Base-by-base conservation (phyloP, 1,284 basidiomycete species). In the Ustilago lituana region DNA sequence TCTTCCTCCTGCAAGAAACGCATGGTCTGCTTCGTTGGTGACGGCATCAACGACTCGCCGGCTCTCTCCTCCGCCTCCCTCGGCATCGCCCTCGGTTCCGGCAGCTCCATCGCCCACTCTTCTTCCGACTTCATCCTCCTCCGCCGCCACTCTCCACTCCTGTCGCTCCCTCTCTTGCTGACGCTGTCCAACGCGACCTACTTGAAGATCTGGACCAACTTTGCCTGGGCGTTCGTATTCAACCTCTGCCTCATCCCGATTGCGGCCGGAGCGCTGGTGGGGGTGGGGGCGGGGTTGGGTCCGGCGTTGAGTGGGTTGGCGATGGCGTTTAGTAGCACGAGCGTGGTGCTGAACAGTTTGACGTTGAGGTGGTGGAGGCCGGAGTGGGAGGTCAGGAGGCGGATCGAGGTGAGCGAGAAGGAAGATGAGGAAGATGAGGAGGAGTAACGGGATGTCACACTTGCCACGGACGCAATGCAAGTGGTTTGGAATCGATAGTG, bases 11-110 rank as follows among this genome's bases (percentile, higher is more conserved):
- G 23, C 11, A 35, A 37, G 8, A 37, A 33, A 10, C 51, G 45
- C 5, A 17, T 57, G 22, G 67, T 76, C n/a, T 46, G 38, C 19
- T 71, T 79, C 26, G 64, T 76, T 11, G 77, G 77, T 14, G 73
- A 79, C 51, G 77, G 76, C 15, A 73, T 77, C 53, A 79, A 79
- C 51, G 77, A 79, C 39, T 57, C 67, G 12, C 70, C 73, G 14
- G 77, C 78, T 2, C 61, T 78, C 31, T 41, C 70, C 4, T 45
- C 52, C 1, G 58, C 74, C 32, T 47, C 61, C 19, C 43, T 77
- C 33, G 60, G 65, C 12, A 46, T 77, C 10, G 67, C 74, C 0
- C 39, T 77, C 14, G 74, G 65, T 4, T 49, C 53, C 2, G 74
- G 74, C 7, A 63, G 57, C 23, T 67, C 57, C 5, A 59, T 75